These are phyloP conservation scores for Trichodelitschia bisporula DNA, from an alignment of 495 filamentous ascomycete species.

Conservation along the genomic window DNA sequence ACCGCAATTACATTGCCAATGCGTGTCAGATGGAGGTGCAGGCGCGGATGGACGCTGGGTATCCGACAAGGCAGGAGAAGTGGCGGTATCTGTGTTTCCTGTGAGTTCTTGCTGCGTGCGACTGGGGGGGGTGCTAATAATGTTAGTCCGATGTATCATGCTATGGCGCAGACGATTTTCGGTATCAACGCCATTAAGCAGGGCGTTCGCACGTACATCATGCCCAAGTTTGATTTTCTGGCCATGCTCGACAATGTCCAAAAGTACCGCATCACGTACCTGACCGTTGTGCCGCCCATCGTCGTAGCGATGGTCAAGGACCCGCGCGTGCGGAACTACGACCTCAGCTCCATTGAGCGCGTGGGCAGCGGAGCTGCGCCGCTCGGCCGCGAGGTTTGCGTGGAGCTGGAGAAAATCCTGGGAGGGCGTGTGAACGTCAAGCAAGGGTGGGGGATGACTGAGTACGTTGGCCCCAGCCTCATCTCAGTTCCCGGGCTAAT, in stretches of 20 bases:
- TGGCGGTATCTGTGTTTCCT: conserved; percentile 31
- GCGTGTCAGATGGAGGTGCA: conserved; percentile 26
- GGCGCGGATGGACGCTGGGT: conserved; percentile 21
- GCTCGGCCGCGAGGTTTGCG: conserved; percentile 29
- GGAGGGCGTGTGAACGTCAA: conserved; percentile 28
- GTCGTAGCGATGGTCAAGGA: conserved; percentile 50
- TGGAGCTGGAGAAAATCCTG: conserved; percentile 29
- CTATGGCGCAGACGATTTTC: conserved; percentile 23
- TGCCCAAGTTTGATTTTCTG: conserved; percentile 48
- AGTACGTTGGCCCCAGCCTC: too few species aligned
- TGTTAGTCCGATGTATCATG: conserved; percentile 38
- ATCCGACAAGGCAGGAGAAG: conserved; percentile 11
- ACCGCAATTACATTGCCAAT: conserved; percentile 49
- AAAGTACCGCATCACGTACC: conserved; percentile 37
- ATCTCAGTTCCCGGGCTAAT: neutral
- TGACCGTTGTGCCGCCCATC: conserved; percentile 42
- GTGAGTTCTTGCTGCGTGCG: too few species aligned
- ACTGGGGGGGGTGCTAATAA: conserved; percentile 10
- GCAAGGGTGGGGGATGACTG: conserved; percentile 76
- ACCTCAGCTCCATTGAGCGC: conserved; percentile 36
- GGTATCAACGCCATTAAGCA: conserved; percentile 18
- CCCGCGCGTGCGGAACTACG: conserved; percentile 34
- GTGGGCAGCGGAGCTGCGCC: conserved; percentile 28
- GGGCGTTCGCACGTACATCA: conserved; percentile 34
- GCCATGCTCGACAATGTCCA: conserved; percentile 44